Percentiles rank a stretch among this genome's conserved stretches.
These are phyloP conservation scores for Rhododendron griersonianum DNA, from an alignment of 148 eudicot genomes.

Conservation along the genomic window DNA sequence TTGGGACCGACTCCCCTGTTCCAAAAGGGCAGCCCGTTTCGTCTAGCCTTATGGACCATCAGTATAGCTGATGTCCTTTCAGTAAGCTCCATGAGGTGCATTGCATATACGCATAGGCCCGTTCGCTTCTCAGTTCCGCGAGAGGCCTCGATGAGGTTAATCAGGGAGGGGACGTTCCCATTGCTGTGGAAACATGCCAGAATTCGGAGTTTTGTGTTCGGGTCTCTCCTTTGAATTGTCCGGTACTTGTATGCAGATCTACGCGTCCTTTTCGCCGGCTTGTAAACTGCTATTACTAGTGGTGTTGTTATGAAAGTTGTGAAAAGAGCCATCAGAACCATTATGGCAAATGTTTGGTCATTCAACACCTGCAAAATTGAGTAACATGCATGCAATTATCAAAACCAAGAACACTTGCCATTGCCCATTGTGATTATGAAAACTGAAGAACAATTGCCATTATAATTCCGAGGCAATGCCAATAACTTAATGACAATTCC, in stretches of 20 bases:
- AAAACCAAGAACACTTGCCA: background rate
- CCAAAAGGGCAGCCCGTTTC: conserved; percentile 74
- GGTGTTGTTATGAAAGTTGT: conserved; percentile 85
- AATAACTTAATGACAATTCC: too few relatives aligned
- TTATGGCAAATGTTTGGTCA: conserved; percentile 79
- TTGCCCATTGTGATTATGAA: background rate
- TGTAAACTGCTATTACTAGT: conserved; percentile 55
- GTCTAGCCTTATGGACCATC: conserved; percentile 74
- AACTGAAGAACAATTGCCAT: background rate
- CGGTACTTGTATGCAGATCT: conserved; percentile 38
- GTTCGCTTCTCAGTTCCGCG: conserved; percentile 60
- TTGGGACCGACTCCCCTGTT: conserved; percentile 35
- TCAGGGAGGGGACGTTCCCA: conserved; percentile 53
- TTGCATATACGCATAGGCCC: conserved; percentile 63
- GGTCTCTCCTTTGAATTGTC: conserved; percentile 50
- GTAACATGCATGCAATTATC: background rate
- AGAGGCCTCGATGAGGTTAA: conserved; percentile 65
- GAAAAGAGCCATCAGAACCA: conserved; percentile 78
- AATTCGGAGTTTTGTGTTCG: conserved; percentile 47
- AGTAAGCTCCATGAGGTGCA: conserved; percentile 84
- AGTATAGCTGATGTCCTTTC: conserved; percentile 81
- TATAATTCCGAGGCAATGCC: too few relatives aligned
- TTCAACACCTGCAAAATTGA: conserved; percentile 53
- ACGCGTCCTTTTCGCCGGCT: conserved; percentile 46
- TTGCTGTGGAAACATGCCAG: conserved; percentile 65